phyloP scores from a whole-genome alignment of 148 eudicot species.

The Chenopodium formosanum region DNA sequence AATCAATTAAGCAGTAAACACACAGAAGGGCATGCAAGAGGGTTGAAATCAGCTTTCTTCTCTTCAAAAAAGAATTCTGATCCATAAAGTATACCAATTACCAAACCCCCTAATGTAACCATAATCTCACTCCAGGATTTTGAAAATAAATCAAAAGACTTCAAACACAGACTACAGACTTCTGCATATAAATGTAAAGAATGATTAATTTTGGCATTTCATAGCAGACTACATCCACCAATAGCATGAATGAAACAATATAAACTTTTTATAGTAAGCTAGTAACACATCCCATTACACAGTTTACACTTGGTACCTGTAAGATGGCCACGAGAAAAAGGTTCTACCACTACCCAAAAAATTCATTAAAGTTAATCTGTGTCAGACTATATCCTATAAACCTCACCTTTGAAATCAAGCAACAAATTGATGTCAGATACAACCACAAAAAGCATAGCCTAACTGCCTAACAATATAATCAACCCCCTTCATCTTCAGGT shows the following conservation, averaged over 20 bases:
- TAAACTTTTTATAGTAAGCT: too few species aligned
- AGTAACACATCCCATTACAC: too few species aligned
- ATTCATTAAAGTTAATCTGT: not conserved
- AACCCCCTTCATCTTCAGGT: not conserved
- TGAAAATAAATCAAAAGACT: too few species aligned
- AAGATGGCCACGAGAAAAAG: not conserved
- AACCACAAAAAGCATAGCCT: not conserved
- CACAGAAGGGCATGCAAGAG: not conserved
- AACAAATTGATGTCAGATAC: not conserved
- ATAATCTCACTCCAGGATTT: not conserved
- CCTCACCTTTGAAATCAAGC: too few species aligned
- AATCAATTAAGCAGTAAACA: too few species aligned
- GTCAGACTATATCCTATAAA: too few species aligned
- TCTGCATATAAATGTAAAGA: not conserved
- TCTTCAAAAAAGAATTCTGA: not conserved
- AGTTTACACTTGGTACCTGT: not conserved
- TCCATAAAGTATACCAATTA: not conserved
- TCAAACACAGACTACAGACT: not conserved
- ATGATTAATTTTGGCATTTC: not conserved
- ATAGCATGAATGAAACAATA: not conserved
- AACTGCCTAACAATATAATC: not conserved
- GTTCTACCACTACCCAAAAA: not conserved
- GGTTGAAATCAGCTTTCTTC: not conserved
- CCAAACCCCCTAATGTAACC: not conserved
- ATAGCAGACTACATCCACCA: not conserved